Evolutionary conservation across 495 filamentous ascomycete genomes (phyloP).

Genomic region (Penicillium coprophilum): DNA sequence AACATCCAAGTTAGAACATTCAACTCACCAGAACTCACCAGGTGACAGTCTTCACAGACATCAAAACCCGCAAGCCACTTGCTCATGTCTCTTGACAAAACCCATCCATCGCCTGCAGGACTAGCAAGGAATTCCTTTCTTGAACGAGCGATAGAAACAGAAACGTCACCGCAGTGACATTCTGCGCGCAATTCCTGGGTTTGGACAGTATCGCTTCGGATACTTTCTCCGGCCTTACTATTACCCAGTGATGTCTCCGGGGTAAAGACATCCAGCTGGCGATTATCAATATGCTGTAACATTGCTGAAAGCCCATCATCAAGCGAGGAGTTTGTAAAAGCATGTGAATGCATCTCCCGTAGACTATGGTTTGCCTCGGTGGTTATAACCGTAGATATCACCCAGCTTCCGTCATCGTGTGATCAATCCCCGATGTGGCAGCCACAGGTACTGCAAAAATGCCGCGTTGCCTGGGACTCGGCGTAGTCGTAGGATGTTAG

Average conservation of each 20-base stretch:
- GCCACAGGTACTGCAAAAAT: slow-evolving; percentile 50
- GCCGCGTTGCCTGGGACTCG: slow-evolving; percentile 16
- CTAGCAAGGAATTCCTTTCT: slow-evolving; percentile 30
- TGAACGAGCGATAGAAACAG: slow-evolving; percentile 39
- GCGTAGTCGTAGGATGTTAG: slow-evolving; percentile 40
- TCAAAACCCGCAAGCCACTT: slow-evolving; percentile 46
- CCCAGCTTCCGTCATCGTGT: slow-evolving; percentile 17
- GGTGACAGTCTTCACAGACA: slow-evolving; percentile 53
- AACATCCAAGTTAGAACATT: slow-evolving; percentile 51
- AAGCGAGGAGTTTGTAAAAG: slow-evolving; percentile 42
- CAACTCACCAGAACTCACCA: slow-evolving; percentile 40
- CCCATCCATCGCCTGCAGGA: slow-evolving; percentile 37
- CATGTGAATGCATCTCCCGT: slow-evolving; percentile 38
- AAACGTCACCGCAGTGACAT: slow-evolving; percentile 54
- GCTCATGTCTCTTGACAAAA: slow-evolving; percentile 36
- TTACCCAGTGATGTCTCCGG: slow-evolving; percentile 6
- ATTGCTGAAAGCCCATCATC: slow-evolving; percentile 46
- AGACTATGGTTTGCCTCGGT: slow-evolving; percentile 25
- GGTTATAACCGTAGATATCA: slow-evolving; percentile 37
- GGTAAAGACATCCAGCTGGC: slow-evolving; percentile 23
- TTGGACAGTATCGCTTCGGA: not conserved
- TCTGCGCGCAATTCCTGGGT: slow-evolving; percentile 27
- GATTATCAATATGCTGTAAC: slow-evolving; percentile 32
- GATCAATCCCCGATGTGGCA: slow-evolving; percentile 37
- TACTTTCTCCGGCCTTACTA: not conserved